phyloP scores from a whole-genome alignment of 1,139 yeast species.

The Diutina scorzettiae region DNA sequence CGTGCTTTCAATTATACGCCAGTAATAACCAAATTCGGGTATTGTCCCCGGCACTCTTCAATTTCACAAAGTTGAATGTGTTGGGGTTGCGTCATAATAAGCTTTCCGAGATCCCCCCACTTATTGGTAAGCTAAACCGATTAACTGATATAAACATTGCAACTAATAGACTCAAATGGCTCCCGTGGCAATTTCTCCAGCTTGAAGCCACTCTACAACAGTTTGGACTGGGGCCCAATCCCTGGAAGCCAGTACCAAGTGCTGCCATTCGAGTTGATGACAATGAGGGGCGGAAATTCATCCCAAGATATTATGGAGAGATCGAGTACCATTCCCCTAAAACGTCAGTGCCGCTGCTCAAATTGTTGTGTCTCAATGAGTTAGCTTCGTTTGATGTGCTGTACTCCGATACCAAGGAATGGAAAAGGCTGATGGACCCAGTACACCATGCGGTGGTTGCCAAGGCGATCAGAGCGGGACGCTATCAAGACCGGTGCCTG shows the following conservation, averaged over 20 bases:
- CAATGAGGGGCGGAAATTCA: not conserved
- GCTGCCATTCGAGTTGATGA: slow-evolving; percentile 14
- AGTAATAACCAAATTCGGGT: slow-evolving; percentile 36
- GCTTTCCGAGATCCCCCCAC: slow-evolving; percentile 39
- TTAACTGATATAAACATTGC: slow-evolving; percentile 40
- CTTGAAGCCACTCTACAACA: slow-evolving; percentile 26
- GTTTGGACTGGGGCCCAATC: slow-evolving; percentile 39
- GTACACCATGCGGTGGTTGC: slow-evolving; percentile 26
- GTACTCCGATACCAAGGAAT: slow-evolving; percentile 29
- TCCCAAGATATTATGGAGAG: not conserved
- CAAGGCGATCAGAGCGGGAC: slow-evolving; percentile 31
- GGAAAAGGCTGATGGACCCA: slow-evolving; percentile 29
- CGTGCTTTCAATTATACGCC: slow-evolving; percentile 35
- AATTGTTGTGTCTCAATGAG: slow-evolving; percentile 29
- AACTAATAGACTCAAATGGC: slow-evolving; percentile 35
- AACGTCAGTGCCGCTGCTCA: slow-evolving; percentile 22
- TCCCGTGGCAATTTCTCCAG: slow-evolving; percentile 44
- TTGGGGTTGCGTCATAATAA: slow-evolving; percentile 42
- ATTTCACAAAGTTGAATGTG: slow-evolving; percentile 36
- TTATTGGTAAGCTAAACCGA: slow-evolving; percentile 29
- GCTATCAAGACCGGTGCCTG: slow-evolving; percentile 38
- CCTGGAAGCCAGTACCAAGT: slow-evolving; percentile 19
- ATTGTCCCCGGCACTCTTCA: slow-evolving; percentile 40
- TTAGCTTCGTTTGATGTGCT: slow-evolving; percentile 35
- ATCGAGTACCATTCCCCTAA: slow-evolving; percentile 6